These are phyloP conservation scores for Argentina anserina DNA, from an alignment of 306 rosid species.

Conservation along the genomic window DNA sequence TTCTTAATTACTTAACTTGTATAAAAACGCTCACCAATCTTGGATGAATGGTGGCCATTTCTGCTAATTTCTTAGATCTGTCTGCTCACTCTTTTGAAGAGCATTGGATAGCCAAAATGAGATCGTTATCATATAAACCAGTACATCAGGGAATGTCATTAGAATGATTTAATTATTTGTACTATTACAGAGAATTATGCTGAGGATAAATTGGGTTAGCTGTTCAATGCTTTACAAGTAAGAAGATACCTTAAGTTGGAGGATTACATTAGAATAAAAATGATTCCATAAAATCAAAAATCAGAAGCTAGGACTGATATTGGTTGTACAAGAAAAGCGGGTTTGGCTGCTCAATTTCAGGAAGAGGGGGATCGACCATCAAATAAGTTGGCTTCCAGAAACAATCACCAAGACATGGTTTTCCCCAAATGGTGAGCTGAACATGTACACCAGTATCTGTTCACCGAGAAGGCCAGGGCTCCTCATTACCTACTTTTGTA, in stretches of 20 bases:
- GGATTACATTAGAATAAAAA: not conserved
- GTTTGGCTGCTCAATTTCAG: conserved; percentile 28
- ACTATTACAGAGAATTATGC: not conserved
- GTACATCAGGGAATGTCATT: not conserved
- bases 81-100: not conserved
- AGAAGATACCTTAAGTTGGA: not conserved
- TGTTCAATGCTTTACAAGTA: not conserved
- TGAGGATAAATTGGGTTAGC: not conserved
- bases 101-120: not conserved
- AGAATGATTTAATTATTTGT: too few species aligned
- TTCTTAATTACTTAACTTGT: conserved; percentile 1
- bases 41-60: conserved; percentile 9
- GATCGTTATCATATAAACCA: not conserved
- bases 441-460: conserved; percentile 41
- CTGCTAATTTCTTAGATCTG: not conserved
- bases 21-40: conserved; percentile 9
- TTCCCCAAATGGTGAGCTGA: conserved; percentile 43
- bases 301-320: not conserved
- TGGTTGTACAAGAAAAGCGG: conserved; percentile 21
- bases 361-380: not conserved
- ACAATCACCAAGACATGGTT: conserved; percentile 49
- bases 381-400: too few species aligned
- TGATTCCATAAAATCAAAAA: not conserved
- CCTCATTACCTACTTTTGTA: conserved; percentile 35
- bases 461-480: conserved; percentile 35